Percentiles rank a stretch among this genome's conserved stretches.
Evolutionary conservation across 495 filamentous ascomycete genomes (phyloP).

Genomic region (Penicillium antarcticum): DNA sequence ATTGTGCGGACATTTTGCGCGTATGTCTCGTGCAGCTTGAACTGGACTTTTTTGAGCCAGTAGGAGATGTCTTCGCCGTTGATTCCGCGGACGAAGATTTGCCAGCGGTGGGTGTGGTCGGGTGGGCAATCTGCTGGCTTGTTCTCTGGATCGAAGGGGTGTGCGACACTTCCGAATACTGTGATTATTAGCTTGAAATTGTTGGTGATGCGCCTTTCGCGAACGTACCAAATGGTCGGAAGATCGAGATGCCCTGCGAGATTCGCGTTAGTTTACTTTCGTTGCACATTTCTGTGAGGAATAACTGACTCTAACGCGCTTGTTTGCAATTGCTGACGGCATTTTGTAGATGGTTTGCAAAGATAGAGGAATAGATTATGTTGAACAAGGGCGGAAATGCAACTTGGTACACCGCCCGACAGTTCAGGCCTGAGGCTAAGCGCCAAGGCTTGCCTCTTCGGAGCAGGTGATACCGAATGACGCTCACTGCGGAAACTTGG

Average conservation of each 20-base stretch:
- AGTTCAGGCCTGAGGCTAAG: no score
- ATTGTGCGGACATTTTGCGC: constrained; percentile 78
- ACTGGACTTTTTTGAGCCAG: constrained; percentile 95
- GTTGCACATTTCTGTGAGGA: neutral
- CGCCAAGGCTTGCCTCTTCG: no score
- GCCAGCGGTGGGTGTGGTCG: constrained; percentile 95
- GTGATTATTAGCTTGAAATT: constrained; percentile 8
- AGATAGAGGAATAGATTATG: neutral
- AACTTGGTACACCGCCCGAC: neutral
- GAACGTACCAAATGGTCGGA: constrained; percentile 64
- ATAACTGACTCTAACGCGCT: constrained; percentile 54
- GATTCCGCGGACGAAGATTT: constrained; percentile 83
- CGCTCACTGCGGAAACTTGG: neutral
- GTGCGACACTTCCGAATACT: constrained; percentile 78
- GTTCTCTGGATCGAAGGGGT: constrained; percentile 66
- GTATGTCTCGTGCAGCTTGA: constrained; percentile 96
- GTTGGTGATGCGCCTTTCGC: neutral
- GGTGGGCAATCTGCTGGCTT: constrained; percentile 56
- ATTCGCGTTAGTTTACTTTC: constrained; percentile 12
- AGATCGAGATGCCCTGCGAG: constrained; percentile 64
- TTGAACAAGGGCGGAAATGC: constrained; percentile 4
- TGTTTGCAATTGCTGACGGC: constrained; percentile 54
- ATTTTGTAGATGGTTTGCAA: constrained; percentile 28
- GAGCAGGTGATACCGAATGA: constrained; percentile 1
- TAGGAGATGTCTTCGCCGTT: constrained; percentile 85